A percentile compares a stretch with the other conserved stretches of the same genome.
phyloP scores from a whole-genome alignment of 108 stramenopile genomes.

The Schizochytrium sp. region DNA sequence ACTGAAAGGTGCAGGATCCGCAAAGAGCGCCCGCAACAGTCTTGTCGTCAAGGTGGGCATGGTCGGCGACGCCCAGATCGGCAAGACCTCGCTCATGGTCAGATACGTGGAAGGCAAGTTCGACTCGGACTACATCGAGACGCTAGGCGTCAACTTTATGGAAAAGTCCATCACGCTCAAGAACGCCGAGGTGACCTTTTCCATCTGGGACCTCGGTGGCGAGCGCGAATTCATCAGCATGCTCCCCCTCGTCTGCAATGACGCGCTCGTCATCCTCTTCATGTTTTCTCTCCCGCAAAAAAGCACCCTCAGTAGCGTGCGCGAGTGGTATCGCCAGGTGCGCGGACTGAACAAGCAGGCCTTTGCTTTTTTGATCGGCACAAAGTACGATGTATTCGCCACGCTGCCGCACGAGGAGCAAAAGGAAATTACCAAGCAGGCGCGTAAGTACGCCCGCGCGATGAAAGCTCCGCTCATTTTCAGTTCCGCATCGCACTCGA shows the following conservation, averaged over 20 bases:
- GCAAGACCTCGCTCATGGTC: slow-evolving; percentile 61
- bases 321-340: slow-evolving; percentile 57
- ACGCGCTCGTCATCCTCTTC: slow-evolving; percentile 51
- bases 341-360: slow-evolving; percentile 47
- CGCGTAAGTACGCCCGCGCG: slow-evolving; percentile 51
- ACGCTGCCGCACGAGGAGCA: slow-evolving; percentile 48
- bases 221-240: slow-evolving; percentile 49
- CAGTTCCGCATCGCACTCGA: slow-evolving; percentile 44
- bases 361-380: slow-evolving; percentile 51
- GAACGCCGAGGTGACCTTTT: slow-evolving; percentile 53
- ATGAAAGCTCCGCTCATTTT: slow-evolving; percentile 58
- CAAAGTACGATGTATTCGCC: slow-evolving; percentile 54
- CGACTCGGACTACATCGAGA: slow-evolving; percentile 58
- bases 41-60: slow-evolving; percentile 26
- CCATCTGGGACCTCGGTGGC: slow-evolving; percentile 58
- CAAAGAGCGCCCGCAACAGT: not conserved
- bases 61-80: slow-evolving; percentile 34
- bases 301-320: slow-evolving; percentile 6
- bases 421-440: slow-evolving; percentile 41
- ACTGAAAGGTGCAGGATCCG: not conserved
- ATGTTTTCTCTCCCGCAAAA: slow-evolving; percentile 48
- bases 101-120: slow-evolving; percentile 55
- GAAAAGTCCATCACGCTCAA: slow-evolving; percentile 52
- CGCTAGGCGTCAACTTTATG: slow-evolving; percentile 57
- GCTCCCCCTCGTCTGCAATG: slow-evolving; percentile 57